A percentile compares a stretch with the other conserved stretches of the same genome.
phyloP scores from a whole-genome alignment of 345 rosid genomes.

The Pistacia vera region DNA sequence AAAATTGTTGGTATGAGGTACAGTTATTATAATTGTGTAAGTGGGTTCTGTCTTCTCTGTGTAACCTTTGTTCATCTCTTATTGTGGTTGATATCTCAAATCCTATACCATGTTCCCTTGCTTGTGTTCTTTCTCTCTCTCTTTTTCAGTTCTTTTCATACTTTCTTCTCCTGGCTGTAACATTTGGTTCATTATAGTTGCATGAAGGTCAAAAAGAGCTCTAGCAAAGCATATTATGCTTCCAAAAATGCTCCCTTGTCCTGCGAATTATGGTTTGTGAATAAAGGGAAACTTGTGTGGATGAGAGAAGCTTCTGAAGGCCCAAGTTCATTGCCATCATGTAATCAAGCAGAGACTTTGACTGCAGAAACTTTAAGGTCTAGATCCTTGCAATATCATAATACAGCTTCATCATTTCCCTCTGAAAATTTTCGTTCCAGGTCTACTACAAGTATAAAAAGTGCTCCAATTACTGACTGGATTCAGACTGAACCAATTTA shows the following conservation, averaged over 20 bases:
- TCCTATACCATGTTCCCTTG: background rate
- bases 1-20: background rate
- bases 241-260: slow-evolving; percentile 49
- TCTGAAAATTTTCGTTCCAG: slow-evolving; percentile 23
- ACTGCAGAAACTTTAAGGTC: slow-evolving; percentile 24
- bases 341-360: slow-evolving; percentile 12
- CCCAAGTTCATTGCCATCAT: slow-evolving; percentile 15
- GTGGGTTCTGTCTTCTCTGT: background rate
- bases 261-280: slow-evolving; percentile 69
- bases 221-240: slow-evolving; percentile 50
- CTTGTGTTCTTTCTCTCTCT: background rate
- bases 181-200: slow-evolving; percentile 43
- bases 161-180: background rate
- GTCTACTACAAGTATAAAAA: slow-evolving; percentile 24
- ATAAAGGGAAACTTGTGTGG: slow-evolving; percentile 63
- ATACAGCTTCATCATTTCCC: slow-evolving; percentile 15
- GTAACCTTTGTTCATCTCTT: background rate
- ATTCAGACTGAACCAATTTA: slow-evolving; percentile 30
- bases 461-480: slow-evolving; percentile 26
- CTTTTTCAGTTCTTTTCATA: background rate
- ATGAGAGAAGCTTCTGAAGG: slow-evolving; percentile 56
- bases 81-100: background rate
- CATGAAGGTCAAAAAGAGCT: slow-evolving; percentile 50
- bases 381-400: slow-evolving; percentile 27
- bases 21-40: background rate